Conservation (phyloP, 169 alveolate genomes). For the Eimeria falciformis region DNA sequence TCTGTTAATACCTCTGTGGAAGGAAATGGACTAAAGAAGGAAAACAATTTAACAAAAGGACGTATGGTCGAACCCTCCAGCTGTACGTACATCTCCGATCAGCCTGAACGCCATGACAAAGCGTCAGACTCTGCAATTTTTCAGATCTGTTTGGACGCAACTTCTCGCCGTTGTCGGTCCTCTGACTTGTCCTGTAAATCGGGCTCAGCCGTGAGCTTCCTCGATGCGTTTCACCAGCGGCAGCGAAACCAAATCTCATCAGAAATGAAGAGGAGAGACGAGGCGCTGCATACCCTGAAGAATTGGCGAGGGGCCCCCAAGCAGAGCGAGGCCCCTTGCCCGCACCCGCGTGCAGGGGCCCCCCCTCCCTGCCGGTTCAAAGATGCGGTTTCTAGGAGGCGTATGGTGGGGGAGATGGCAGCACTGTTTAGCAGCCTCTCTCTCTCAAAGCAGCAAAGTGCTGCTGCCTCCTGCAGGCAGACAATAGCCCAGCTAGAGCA, state of each 20-base stretch:
- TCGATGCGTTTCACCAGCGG: conserved; percentile 44
- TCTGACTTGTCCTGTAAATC: neutral
- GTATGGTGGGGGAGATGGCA: conserved; percentile 49
- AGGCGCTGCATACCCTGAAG: conserved; percentile 37
- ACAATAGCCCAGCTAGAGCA: conserved; percentile 11
- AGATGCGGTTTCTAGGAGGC: neutral
- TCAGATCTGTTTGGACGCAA: neutral
- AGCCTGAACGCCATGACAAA: too few species aligned
- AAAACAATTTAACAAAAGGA: too few species aligned
- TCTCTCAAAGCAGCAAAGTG: neutral
- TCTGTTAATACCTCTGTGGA: too few species aligned
- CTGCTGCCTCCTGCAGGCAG: conserved; percentile 13
- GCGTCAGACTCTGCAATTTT: too few species aligned
- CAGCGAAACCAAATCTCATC: conserved; percentile 3
- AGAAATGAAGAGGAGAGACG: conserved; percentile 16
- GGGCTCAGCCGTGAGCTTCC: neutral
- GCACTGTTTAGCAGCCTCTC: conserved; percentile 36
- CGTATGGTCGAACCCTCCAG: too few species aligned
- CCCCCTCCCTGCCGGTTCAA: neutral
- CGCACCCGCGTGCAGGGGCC: neutral
- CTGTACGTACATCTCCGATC: too few species aligned
- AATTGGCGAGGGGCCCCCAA: conserved; percentile 56
- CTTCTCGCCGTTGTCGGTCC: neutral
- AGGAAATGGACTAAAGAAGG: too few species aligned
- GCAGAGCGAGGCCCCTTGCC: conserved; percentile 12